Evolutionary conservation across 176 grass and related monocot species (phyloP).

Genomic region (Pharus latifolius): DNA sequence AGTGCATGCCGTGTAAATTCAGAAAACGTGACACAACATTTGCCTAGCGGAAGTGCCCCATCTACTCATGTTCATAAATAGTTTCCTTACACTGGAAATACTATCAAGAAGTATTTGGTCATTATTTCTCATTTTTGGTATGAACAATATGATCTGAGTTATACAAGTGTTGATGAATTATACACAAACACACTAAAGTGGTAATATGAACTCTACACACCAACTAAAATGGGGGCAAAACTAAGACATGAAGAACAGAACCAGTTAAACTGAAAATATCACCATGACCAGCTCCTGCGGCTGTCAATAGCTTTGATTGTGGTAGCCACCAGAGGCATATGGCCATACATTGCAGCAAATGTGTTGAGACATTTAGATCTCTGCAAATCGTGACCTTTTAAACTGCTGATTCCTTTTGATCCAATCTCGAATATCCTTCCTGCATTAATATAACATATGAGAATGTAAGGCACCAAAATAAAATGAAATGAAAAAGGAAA

Average conservation of each 20-base stretch:
- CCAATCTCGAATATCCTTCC: conserved; percentile 87
- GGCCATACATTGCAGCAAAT: conserved; percentile 62
- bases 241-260: neutral
- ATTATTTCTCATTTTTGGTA: neutral
- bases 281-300: conserved; percentile 77
- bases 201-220: conserved; percentile 2
- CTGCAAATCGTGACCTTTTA: conserved; percentile 45
- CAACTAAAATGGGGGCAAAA: too few relatives aligned
- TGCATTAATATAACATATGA: conserved; percentile 20
- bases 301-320: conserved; percentile 74
- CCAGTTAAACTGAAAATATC: conserved; percentile 4
- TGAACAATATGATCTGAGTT: conserved; percentile 5
- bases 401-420: conserved; percentile 79
- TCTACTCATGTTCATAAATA: neutral
- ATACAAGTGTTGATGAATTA: conserved; percentile 14
- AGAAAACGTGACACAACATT: too few relatives aligned
- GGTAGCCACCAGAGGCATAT: conserved; percentile 73
- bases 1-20: too few relatives aligned
- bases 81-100: neutral
- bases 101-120: neutral
- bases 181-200: conserved; percentile 23
- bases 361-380: conserved; percentile 70
- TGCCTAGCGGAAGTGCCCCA: neutral
- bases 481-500: neutral
- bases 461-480: neutral